Percentiles rank a stretch among this genome's conserved stretches.
Conservation (phyloP, 1,284 basidiomycete genomes). For the Ganoderma leucocontextum region DNA sequence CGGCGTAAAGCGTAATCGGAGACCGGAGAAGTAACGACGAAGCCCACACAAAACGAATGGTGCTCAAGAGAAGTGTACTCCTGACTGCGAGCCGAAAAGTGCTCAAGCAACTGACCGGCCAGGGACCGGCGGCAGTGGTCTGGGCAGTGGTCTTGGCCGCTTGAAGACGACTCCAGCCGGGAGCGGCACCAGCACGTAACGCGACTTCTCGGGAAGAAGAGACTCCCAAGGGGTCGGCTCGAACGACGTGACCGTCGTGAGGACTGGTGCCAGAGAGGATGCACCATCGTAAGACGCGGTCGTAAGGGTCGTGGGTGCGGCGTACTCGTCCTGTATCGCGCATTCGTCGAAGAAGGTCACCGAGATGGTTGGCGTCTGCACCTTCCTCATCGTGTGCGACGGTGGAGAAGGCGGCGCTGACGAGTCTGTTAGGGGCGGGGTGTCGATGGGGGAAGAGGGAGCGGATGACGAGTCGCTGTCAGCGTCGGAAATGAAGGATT, state of each 20-base stretch:
- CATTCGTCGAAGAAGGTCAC: constrained; percentile 30
- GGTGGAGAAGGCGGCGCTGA: constrained; percentile 15
- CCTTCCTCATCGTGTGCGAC: constrained; percentile 15
- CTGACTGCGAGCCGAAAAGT: background rate
- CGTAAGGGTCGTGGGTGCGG: background rate
- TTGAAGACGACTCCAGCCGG: constrained; percentile 14
- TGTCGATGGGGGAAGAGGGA: constrained; percentile 27
- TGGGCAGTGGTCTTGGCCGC: constrained; percentile 23
- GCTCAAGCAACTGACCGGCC: constrained; percentile 10
- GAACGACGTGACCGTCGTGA: constrained; percentile 15
- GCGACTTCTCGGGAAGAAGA: constrained; percentile 12
- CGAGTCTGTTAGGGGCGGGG: constrained; percentile 14
- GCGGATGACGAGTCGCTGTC: constrained; percentile 26
- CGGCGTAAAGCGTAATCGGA: background rate
- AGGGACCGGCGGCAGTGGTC: constrained; percentile 31
- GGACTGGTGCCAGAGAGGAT: background rate
- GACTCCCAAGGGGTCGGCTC: constrained; percentile 13
- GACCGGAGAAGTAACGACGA: background rate
- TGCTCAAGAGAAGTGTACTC: background rate
- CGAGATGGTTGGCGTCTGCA: constrained; percentile 25
- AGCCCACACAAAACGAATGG: background rate
- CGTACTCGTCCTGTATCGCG: constrained; percentile 4
- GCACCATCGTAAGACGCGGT: background rate
- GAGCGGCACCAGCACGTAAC: constrained; percentile 12
- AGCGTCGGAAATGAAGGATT: constrained; percentile 22